Evolutionary conservation across 805 yeast genomes (phyloP).

Genomic region (Barnettozyma vustinii): DNA sequence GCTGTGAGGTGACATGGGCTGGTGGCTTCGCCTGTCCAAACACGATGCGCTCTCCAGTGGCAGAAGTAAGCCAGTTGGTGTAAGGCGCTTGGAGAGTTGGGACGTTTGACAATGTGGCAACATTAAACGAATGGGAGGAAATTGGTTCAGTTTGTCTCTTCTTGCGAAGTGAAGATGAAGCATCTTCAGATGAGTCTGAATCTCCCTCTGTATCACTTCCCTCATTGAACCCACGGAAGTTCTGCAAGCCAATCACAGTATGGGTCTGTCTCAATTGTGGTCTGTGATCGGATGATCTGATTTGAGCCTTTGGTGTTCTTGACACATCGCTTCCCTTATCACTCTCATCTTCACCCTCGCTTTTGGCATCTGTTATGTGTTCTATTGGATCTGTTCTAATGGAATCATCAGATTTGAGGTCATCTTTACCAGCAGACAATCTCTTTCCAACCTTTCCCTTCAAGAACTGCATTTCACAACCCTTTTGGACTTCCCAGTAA

Average conservation of each 20-base stretch:
- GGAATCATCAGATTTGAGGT: background rate
- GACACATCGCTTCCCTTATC: constrained; percentile 12
- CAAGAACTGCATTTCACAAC: constrained; percentile 74
- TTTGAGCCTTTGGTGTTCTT: constrained; percentile 22
- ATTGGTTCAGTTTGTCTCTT: constrained; percentile 15
- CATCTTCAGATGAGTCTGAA: constrained; percentile 3
- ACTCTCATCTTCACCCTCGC: constrained; percentile 12
- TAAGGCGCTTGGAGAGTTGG: constrained; percentile 36
- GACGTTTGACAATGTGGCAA: constrained; percentile 20
- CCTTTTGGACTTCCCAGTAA: constrained; percentile 88
- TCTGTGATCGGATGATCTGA: constrained; percentile 12
- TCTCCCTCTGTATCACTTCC: constrained; percentile 8
- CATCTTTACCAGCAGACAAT: constrained; percentile 6
- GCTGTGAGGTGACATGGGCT: constrained; percentile 5
- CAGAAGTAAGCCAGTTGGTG: constrained; percentile 37
- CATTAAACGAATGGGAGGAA: constrained; percentile 17
- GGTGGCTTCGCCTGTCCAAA: constrained; percentile 24
- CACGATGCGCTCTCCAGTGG: constrained; percentile 33
- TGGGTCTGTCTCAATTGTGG: constrained; percentile 23
- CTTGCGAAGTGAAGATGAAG: constrained; percentile 17
- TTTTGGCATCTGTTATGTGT: constrained; percentile 3
- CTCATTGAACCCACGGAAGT: constrained; percentile 10
- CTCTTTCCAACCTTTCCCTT: constrained; percentile 50
- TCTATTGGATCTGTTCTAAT: constrained; percentile 6
- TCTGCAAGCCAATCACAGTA: constrained; percentile 26